Conservation (phyloP, 2,329 filamentous ascomycete genomes). For the Cordyceps militaris region DNA sequence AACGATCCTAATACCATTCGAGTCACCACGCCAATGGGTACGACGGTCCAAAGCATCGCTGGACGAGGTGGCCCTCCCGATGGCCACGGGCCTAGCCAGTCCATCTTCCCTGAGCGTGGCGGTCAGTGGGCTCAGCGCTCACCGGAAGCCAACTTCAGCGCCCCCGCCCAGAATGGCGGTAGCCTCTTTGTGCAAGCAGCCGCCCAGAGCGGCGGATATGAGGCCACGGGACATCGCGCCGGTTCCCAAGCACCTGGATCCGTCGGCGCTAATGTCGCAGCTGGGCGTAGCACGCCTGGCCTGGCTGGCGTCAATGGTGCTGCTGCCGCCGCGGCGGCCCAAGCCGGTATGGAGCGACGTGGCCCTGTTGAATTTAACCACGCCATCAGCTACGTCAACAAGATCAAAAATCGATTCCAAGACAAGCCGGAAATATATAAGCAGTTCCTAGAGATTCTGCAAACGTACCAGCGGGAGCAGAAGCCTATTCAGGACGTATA, state of each 20-base stretch:
- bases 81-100: slow-evolving; percentile 33
- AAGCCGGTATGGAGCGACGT: slow-evolving; percentile 69
- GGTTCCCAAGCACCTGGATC: slow-evolving; percentile 31
- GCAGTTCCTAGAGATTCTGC: slow-evolving; percentile 94
- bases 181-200: slow-evolving; percentile 40
- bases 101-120: slow-evolving; percentile 37
- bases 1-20: slow-evolving; percentile 94
- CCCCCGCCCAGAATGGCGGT: slow-evolving; percentile 45
- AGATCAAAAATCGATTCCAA: slow-evolving; percentile 99
- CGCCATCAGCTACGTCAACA: slow-evolving; percentile 98
- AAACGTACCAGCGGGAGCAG: slow-evolving; percentile 96
- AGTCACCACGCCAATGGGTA: slow-evolving; percentile 97
- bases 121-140: slow-evolving; percentile 51
- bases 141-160: slow-evolving; percentile 55
- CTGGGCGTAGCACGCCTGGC: slow-evolving; percentile 49
- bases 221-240: slow-evolving; percentile 17
- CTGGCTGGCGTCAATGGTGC: slow-evolving; percentile 56
- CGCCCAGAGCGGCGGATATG: slow-evolving; percentile 30
- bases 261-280: slow-evolving; percentile 48
- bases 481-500: slow-evolving; percentile 99
- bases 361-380: slow-evolving; percentile 98
- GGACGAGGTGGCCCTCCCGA: slow-evolving; percentile 43
- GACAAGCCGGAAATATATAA: slow-evolving; percentile 98
- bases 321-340: slow-evolving; percentile 43
- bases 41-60: slow-evolving; percentile 82